Evolutionary conservation across 2,329 filamentous ascomycete species (phyloP).

Genomic region (Claviceps pusilla): DNA sequence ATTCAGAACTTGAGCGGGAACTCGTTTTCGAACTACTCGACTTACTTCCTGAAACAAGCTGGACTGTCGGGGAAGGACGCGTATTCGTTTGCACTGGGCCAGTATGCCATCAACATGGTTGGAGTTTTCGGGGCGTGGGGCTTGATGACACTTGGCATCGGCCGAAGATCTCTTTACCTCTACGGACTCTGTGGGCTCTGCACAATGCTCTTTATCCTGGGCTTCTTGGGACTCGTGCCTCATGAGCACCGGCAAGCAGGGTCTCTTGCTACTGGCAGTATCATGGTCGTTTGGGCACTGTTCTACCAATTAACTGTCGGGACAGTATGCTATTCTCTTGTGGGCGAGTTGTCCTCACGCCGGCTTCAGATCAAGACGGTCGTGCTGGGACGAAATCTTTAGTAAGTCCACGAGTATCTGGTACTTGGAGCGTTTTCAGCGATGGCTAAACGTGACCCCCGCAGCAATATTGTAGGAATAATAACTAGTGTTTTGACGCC

Average conservation of each 20-base stretch:
- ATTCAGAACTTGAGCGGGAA: constrained; percentile 51
- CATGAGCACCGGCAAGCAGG: constrained; percentile 40
- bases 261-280: constrained; percentile 64
- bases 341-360: constrained; percentile 68
- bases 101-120: constrained; percentile 59
- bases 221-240: constrained; percentile 65
- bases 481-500: constrained; percentile 69
- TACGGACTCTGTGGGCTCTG: constrained; percentile 61
- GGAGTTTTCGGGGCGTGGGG: constrained; percentile 73
- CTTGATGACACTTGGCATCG: constrained; percentile 59
- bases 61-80: constrained; percentile 36
- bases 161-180: constrained; percentile 61
- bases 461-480: constrained; percentile 64
- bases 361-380: constrained; percentile 84
- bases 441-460: background rate
- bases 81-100: constrained; percentile 47
- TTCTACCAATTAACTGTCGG: constrained; percentile 79
- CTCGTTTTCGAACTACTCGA: constrained; percentile 51
- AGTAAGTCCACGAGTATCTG: constrained; percentile 28
- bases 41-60: constrained; percentile 46
- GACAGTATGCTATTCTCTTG: constrained; percentile 78
- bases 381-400: constrained; percentile 66
- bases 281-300: constrained; percentile 73
- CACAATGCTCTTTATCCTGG: constrained; percentile 65
- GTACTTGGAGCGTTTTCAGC: background rate